These are phyloP conservation scores for Pichia sp. DNA, from an alignment of 1,139 yeast genomes.

Conservation along the genomic window DNA sequence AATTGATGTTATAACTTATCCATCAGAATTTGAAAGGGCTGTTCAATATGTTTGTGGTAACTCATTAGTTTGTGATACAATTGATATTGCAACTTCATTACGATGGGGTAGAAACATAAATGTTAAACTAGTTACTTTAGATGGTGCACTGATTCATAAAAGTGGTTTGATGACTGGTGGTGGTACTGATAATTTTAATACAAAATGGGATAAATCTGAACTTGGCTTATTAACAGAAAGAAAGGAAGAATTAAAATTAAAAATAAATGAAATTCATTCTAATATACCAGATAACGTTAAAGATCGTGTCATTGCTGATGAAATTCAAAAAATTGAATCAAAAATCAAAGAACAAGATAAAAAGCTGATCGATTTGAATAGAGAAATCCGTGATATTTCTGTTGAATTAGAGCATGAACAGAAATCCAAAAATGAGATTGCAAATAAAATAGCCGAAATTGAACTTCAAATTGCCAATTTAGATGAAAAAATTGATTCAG, in stretches of 20 bases:
- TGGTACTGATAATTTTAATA: conserved; percentile 34
- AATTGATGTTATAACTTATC: conserved; percentile 68
- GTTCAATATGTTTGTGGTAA: conserved; percentile 76
- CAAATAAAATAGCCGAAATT: conserved; percentile 16
- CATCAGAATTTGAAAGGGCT: conserved; percentile 66
- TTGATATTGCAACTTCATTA: conserved; percentile 61
- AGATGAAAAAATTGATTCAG: conserved; percentile 19
- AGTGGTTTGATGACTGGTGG: conserved; percentile 96
- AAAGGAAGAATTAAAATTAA: conserved; percentile 55
- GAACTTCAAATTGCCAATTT: conserved; percentile 8
- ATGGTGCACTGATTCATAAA: conserved; percentile 79
- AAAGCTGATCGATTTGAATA: conserved; percentile 42
- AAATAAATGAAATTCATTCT: conserved; percentile 45
- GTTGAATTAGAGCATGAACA: conserved; percentile 51
- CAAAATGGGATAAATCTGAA: conserved; percentile 73
- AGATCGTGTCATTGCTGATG: conserved; percentile 53
- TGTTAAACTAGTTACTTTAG: conserved; percentile 70
- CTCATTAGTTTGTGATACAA: conserved; percentile 69
- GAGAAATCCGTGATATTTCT: conserved; percentile 47
- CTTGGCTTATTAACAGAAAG: conserved; percentile 48
- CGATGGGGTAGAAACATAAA: conserved; percentile 61
- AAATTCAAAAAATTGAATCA: conserved; percentile 49
- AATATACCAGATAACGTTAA: conserved; percentile 49
- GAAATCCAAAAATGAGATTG: conserved; percentile 29
- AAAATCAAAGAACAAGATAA: conserved; percentile 47